Evolutionary conservation across 2,329 filamentous ascomycete species (phyloP).

Genomic region (Alternaria gansuensis): DNA sequence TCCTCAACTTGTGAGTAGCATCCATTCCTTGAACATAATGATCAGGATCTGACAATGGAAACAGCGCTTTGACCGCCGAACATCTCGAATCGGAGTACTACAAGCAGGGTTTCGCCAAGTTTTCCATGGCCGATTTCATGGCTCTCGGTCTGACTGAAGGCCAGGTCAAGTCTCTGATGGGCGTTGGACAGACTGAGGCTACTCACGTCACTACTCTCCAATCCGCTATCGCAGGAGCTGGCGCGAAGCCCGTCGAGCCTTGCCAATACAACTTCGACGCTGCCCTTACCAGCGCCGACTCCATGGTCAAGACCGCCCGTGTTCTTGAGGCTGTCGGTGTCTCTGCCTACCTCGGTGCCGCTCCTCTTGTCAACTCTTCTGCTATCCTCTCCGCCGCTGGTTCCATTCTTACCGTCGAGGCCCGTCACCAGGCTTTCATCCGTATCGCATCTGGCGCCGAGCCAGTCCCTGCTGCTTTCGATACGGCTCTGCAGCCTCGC

Average conservation of each 20-base stretch:
- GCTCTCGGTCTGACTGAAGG: slow-evolving; percentile 66
- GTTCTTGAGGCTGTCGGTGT: slow-evolving; percentile 78
- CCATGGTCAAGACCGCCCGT: slow-evolving; percentile 74
- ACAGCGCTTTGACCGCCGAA: slow-evolving; percentile 75
- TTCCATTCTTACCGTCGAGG: slow-evolving; percentile 76
- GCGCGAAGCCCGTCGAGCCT: slow-evolving; percentile 70
- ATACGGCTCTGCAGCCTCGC: slow-evolving; percentile 72
- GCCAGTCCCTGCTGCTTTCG: slow-evolving; percentile 73
- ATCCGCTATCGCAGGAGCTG: slow-evolving; percentile 67
- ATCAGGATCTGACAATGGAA: slow-evolving; percentile 42
- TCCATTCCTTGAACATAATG: slow-evolving; percentile 19
- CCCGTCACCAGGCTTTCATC: slow-evolving; percentile 77
- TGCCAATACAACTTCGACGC: slow-evolving; percentile 75
- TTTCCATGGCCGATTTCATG: slow-evolving; percentile 70
- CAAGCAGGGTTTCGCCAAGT: slow-evolving; percentile 72
- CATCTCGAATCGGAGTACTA: slow-evolving; percentile 79
- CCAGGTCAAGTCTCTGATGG: slow-evolving; percentile 68
- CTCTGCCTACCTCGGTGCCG: slow-evolving; percentile 75
- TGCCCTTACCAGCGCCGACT: slow-evolving; percentile 67
- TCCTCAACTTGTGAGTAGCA: slow-evolving; percentile 62
- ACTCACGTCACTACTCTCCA: slow-evolving; percentile 69
- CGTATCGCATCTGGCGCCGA: slow-evolving; percentile 66
- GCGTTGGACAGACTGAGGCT: slow-evolving; percentile 70
- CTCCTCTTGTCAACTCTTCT: slow-evolving; percentile 68
- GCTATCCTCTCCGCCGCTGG: slow-evolving; percentile 72